phyloP scores from a whole-genome alignment of 768 basidiomycete genomes.

The Phallus indusiatus region DNA sequence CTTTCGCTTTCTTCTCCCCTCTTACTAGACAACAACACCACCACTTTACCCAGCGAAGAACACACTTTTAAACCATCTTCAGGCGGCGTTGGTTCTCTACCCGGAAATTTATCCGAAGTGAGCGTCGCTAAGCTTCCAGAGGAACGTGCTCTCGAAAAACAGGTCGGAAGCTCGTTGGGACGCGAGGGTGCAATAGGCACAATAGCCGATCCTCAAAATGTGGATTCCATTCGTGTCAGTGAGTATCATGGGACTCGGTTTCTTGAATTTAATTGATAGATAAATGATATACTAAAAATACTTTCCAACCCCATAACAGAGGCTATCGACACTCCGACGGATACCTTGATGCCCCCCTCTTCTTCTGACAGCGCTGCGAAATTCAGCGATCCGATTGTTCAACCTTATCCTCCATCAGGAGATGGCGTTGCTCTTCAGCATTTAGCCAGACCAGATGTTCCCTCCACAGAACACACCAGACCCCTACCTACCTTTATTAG shows the following conservation, averaged over 20 bases:
- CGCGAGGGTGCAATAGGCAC: neutral
- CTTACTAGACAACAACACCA: neutral
- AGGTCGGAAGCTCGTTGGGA: neutral
- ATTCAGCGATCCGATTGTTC: neutral
- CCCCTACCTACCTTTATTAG: neutral
- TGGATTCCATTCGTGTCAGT: neutral
- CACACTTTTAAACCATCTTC: neutral
- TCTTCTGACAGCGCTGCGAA: neutral
- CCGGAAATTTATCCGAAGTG: slow-evolving; percentile 34
- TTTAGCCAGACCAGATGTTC: neutral
- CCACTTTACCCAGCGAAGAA: neutral
- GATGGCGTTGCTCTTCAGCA: neutral
- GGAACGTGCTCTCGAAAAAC: slow-evolving; percentile 22
- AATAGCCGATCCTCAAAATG: neutral
- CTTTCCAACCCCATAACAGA: too few relatives aligned
- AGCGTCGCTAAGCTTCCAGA: slow-evolving; percentile 42
- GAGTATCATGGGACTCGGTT: neutral
- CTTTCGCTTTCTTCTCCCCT: neutral
- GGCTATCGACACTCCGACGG: too few relatives aligned
- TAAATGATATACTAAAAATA: too few relatives aligned
- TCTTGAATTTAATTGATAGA: too few relatives aligned
- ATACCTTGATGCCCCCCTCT: neutral
- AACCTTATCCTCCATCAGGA: neutral
- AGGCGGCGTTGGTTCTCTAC: slow-evolving; percentile 41
- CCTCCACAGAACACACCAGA: neutral